Conservation (phyloP, 768 basidiomycete genomes). For the Boletus rufocinnamomeus region DNA sequence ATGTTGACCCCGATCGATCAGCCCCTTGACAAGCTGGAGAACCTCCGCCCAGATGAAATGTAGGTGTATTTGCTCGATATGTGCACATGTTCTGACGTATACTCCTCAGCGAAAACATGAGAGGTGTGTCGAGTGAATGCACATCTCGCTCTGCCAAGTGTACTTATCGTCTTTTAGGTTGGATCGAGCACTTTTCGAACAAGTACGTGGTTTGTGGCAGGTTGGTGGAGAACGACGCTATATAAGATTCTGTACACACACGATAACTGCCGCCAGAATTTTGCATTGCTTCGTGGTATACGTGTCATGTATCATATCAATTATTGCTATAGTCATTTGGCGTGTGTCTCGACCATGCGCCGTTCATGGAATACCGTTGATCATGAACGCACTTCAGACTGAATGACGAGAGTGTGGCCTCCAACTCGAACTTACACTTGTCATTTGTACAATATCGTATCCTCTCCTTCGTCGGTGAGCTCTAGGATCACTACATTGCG, state of each 20-base stretch:
- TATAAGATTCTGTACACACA: conserved; percentile 16
- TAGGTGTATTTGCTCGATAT: conserved; percentile 41
- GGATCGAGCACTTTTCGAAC: conserved; percentile 92
- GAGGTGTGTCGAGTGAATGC: conserved; percentile 44
- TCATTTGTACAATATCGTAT: not conserved
- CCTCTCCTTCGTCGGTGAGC: not conserved
- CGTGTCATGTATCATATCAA: conserved; percentile 15
- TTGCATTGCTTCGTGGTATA: not conserved
- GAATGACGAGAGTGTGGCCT: not conserved
- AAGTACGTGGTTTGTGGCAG: conserved; percentile 92
- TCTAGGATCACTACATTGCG: not conserved
- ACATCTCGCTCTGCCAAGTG: not conserved
- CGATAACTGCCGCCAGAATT: not conserved
- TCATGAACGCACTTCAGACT: not conserved
- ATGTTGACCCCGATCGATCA: conserved; percentile 90
- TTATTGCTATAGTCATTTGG: conserved; percentile 4
- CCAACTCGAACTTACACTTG: not conserved
- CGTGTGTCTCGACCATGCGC: not conserved
- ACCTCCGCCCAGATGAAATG: conserved; percentile 82
- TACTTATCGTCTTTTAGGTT: conserved; percentile 49
- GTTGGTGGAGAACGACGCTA: conserved; percentile 76
- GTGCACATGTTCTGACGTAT: not conserved
- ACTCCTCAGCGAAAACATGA: conserved; percentile 82
- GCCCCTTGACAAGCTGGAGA: conserved; percentile 79
- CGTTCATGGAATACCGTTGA: not conserved